A percentile compares a stretch with the other conserved stretches of the same genome.
phyloP scores from a whole-genome alignment of 169 alveolate genomes.

The Theileria luwenshuni region DNA sequence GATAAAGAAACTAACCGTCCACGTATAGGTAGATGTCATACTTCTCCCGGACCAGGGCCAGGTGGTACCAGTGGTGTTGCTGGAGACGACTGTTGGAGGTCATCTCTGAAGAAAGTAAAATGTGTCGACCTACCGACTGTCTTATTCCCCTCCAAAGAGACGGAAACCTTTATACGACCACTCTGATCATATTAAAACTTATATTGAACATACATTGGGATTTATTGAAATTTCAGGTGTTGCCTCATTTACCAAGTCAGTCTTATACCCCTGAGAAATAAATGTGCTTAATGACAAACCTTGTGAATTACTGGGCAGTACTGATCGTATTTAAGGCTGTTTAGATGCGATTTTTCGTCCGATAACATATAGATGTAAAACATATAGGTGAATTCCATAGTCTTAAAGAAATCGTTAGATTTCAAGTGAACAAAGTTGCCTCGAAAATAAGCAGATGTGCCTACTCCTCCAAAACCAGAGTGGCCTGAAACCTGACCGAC shows the following conservation, averaged over 20 bases:
- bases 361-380: constrained; percentile 76
- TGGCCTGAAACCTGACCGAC: constrained; percentile 81
- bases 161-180: constrained; percentile 77
- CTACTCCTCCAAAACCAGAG: constrained; percentile 86
- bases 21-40: constrained; percentile 32
- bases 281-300: constrained; percentile 51
- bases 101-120: constrained; percentile 73
- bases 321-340: constrained; percentile 41
- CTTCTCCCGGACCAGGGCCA: constrained; percentile 70
- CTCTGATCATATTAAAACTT: constrained; percentile 40
- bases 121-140: constrained; percentile 16
- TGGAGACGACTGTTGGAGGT: constrained; percentile 73
- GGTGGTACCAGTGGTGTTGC: constrained; percentile 85
- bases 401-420: constrained; percentile 65
- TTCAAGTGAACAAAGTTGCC: constrained; percentile 76
- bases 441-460: constrained; percentile 82
- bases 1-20: constrained; percentile 14
- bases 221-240: constrained; percentile 85
- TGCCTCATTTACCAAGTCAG: constrained; percentile 77
- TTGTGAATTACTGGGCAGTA: constrained; percentile 85
- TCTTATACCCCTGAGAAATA: constrained; percentile 71
- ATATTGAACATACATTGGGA: constrained; percentile 76
- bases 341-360: constrained; percentile 74
- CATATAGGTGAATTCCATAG: constrained; percentile 78
- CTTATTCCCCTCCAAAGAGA: constrained; percentile 58